phyloP scores from a whole-genome alignment of 306 rosid species.

The Quercus dentata region DNA sequence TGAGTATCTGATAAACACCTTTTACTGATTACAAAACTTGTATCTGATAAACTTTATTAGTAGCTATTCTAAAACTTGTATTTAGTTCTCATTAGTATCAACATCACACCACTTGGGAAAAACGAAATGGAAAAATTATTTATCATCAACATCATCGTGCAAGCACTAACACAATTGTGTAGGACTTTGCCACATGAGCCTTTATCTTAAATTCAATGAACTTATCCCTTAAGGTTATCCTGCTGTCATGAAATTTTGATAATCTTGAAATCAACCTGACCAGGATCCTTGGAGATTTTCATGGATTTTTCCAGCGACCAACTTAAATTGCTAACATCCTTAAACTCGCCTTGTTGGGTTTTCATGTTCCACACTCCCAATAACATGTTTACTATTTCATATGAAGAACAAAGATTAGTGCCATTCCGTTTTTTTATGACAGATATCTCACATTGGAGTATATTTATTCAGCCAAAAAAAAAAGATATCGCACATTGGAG shows the following conservation, averaged over 20 bases:
- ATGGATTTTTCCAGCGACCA: background rate
- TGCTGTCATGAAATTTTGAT: background rate
- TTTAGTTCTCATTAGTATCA: background rate
- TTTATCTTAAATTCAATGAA: background rate
- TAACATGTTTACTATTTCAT: background rate
- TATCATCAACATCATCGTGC: background rate
- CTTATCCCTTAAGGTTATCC: background rate
- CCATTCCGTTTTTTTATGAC: background rate
- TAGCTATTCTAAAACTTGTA: background rate
- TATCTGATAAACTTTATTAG: background rate
- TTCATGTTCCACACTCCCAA: background rate
- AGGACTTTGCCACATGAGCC: too few species aligned
- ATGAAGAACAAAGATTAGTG: background rate
- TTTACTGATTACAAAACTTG: background rate
- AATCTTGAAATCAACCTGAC: background rate
- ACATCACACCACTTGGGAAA: background rate
- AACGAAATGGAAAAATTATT: background rate
- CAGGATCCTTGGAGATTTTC: background rate
- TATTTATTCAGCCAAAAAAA: background rate
- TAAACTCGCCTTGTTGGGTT: background rate
- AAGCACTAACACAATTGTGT: background rate
- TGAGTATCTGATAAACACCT: slow-evolving; percentile 42
- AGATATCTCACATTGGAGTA: background rate
- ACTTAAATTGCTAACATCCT: background rate
- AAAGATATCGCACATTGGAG: background rate